phyloP scores from a whole-genome alignment of 108 stramenopile species.

The Licmophora abbreviata region DNA sequence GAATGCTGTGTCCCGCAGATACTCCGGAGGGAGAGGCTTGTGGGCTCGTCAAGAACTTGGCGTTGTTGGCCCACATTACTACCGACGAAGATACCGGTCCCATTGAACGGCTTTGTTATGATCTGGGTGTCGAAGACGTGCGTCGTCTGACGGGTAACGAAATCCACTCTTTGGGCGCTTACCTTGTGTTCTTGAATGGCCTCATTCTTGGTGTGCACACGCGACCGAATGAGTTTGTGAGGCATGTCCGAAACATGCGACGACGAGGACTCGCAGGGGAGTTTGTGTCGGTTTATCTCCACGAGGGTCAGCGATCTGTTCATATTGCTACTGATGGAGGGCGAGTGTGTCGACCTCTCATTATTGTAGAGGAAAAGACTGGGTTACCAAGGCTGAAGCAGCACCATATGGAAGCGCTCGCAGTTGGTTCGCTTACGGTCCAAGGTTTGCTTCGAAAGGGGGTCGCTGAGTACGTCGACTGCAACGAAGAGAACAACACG shows the following conservation, averaged over 20 bases:
- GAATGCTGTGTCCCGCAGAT: slow-evolving; percentile 96
- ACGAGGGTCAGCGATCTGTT: slow-evolving; percentile 91
- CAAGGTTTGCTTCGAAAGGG: slow-evolving; percentile 89
- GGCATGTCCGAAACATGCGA: slow-evolving; percentile 87
- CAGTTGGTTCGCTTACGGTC: slow-evolving; percentile 69
- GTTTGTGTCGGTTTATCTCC: slow-evolving; percentile 93
- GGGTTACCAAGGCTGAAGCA: slow-evolving; percentile 80
- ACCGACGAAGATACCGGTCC: slow-evolving; percentile 90
- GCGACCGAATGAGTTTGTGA: slow-evolving; percentile 86
- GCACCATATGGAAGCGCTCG: slow-evolving; percentile 72
- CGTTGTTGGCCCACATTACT: slow-evolving; percentile 96
- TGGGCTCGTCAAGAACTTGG: slow-evolving; percentile 97
- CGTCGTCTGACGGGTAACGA: slow-evolving; percentile 62
- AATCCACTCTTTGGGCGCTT: slow-evolving; percentile 84
- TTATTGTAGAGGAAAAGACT: slow-evolving; percentile 87
- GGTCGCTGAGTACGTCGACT: slow-evolving; percentile 96
- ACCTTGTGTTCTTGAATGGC: slow-evolving; percentile 96
- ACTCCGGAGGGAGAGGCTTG: slow-evolving; percentile 99
- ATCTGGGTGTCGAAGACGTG: slow-evolving; percentile 92
- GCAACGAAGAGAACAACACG: slow-evolving; percentile 98
- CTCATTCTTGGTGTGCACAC: slow-evolving; percentile 98
- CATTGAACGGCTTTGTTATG: slow-evolving; percentile 92
- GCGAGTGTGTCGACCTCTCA: slow-evolving; percentile 96
- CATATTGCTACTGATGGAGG: slow-evolving; percentile 98
- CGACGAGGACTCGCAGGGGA: slow-evolving; percentile 94